Evolutionary conservation across 1,139 yeast genomes (phyloP).

Genomic region (Blastobotrys elegans): DNA sequence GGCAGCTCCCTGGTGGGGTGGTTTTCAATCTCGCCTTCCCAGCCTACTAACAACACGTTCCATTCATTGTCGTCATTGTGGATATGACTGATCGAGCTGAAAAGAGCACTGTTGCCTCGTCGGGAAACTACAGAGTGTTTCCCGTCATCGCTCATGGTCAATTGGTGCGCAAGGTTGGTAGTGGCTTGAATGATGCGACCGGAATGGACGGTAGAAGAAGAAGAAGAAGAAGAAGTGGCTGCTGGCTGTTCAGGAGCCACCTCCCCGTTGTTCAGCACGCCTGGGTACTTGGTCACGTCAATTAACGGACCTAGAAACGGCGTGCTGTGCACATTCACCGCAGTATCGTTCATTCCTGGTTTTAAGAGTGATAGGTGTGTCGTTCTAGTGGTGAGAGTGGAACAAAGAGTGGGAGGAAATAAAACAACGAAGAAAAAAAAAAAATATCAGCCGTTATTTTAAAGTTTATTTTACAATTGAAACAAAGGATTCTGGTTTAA

Average conservation of each 20-base stretch:
- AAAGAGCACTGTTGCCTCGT: constrained; percentile 81
- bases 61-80: constrained; percentile 62
- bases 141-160: constrained; percentile 25
- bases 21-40: constrained; percentile 83
- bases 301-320: constrained; percentile 29
- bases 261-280: constrained; percentile 1
- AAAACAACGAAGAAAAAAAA: neutral
- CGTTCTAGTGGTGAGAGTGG: neutral
- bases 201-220: constrained; percentile 23
- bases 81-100: constrained; percentile 65
- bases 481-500: neutral
- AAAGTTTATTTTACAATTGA: neutral
- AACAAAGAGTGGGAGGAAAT: neutral
- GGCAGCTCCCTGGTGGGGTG: neutral
- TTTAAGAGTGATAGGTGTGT: neutral
- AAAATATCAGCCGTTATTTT: neutral
- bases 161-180: constrained; percentile 63
- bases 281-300: constrained; percentile 9
- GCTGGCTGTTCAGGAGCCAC: neutral
- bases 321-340: constrained; percentile 24
- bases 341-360: constrained; percentile 3
- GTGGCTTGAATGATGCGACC: constrained; percentile 68
- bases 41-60: constrained; percentile 85
- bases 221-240: neutral
- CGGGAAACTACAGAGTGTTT: constrained; percentile 31